Percentiles rank a stretch among this genome's conserved stretches.
phyloP scores from a whole-genome alignment of 495 filamentous ascomycete species.

The Copromyces sp. region DNA sequence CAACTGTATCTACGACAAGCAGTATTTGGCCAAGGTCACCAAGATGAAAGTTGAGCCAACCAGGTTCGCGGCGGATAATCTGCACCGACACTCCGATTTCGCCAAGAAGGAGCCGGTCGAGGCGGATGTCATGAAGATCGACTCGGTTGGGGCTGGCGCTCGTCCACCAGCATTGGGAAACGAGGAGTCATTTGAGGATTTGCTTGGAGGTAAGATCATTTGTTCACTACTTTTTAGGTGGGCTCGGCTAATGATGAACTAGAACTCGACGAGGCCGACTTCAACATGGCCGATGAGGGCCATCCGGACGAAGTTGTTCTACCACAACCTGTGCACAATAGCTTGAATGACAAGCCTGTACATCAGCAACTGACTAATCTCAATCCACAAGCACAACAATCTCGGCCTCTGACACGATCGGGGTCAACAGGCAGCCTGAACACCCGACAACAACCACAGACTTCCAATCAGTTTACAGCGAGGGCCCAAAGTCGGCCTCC shows the following conservation, averaged over 20 bases:
- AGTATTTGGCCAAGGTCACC: slow-evolving; percentile 73
- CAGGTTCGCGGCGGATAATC: slow-evolving; percentile 62
- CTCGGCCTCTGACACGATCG: slow-evolving; percentile 17
- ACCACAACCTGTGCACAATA: slow-evolving; percentile 2
- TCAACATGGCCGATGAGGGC: slow-evolving; percentile 46
- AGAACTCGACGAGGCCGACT: slow-evolving; percentile 68
- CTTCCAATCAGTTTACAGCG: slow-evolving; percentile 22
- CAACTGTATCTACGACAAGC: slow-evolving; percentile 96
- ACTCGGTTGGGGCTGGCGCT: neutral
- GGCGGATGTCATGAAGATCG: slow-evolving; percentile 5
- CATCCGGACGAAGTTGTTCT: slow-evolving; percentile 55
- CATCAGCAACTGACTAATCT: slow-evolving; percentile 4
- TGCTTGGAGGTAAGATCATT: slow-evolving; percentile 56
- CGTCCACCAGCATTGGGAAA: slow-evolving; percentile 17
- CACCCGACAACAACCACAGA: slow-evolving; percentile 24
- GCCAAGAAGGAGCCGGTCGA: slow-evolving; percentile 44
- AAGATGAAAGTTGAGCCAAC: slow-evolving; percentile 62
- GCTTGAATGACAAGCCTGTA: neutral
- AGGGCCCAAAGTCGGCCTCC: slow-evolving; percentile 8
- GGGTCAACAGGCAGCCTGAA: slow-evolving; percentile 16
- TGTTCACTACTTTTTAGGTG: neutral
- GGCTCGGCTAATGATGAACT: slow-evolving; percentile 11
- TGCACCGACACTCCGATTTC: slow-evolving; percentile 72
- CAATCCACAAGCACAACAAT: slow-evolving; percentile 28
- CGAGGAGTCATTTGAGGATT: slow-evolving; percentile 43